Percentiles rank a stretch among this genome's conserved stretches.
These are phyloP conservation scores for Theobroma grandiflorum DNA, from an alignment of 441 rosid genomes.

Conservation along the genomic window DNA sequence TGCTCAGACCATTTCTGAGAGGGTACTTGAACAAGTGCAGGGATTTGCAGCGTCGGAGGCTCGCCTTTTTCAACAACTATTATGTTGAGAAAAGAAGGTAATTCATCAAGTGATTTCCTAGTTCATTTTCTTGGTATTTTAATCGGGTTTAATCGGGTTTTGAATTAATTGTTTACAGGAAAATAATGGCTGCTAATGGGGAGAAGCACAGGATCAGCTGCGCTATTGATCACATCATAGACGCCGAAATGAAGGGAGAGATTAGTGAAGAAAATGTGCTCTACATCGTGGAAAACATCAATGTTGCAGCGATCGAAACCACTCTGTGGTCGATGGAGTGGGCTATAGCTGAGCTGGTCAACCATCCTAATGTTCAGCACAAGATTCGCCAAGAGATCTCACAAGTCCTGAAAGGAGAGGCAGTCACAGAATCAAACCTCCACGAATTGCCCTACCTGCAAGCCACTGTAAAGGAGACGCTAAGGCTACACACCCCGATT, in stretches of 20 bases:
- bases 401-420: constrained; percentile 38
- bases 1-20: constrained; percentile 58
- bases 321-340: constrained; percentile 76
- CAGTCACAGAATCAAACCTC: constrained; percentile 52
- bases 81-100: constrained; percentile 57
- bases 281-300: constrained; percentile 69
- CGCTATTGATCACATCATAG: constrained; percentile 65
- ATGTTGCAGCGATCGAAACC: constrained; percentile 73
- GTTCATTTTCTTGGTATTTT: background rate
- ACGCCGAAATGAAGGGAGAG: constrained; percentile 65
- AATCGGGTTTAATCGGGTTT: background rate
- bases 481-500: constrained; percentile 64
- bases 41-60: constrained; percentile 60
- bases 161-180: constrained; percentile 34
- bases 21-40: constrained; percentile 66
- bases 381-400: constrained; percentile 57
- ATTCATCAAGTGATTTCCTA: background rate
- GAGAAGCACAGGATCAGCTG: constrained; percentile 56
- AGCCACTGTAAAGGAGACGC: constrained; percentile 59
- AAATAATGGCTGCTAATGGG: constrained; percentile 58
- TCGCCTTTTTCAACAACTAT: constrained; percentile 62
- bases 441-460: constrained; percentile 54
- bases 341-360: constrained; percentile 68
- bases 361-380: constrained; percentile 52
- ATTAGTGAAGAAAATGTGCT: constrained; percentile 64